Base-by-base conservation (phyloP, 805 yeast species). In the Candida suzukii region DNA sequence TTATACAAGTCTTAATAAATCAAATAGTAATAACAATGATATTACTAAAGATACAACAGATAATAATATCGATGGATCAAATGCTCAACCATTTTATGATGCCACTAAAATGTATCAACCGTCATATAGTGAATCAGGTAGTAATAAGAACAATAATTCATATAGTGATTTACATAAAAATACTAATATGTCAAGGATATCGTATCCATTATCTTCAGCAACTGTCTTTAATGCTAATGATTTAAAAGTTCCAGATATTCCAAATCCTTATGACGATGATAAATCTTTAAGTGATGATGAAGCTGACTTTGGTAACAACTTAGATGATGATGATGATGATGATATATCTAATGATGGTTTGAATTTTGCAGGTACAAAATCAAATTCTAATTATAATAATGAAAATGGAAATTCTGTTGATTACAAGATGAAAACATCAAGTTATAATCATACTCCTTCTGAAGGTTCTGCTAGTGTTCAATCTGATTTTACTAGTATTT, bases 401-500 rank as follows among this genome's bases (percentile, higher is more conserved):
- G 36, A 35, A 19, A 33, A 24, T 5, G 20, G 31, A 13, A 26
- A 19, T 22, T 54, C 50, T 32, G 54, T 49, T 36, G 43, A 45
- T 11, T 49, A 54, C 28, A 26, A n/a, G n/a, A n/a, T n/a, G n/a
- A n/a, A n/a, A n/a, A n/a, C n/a, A n/a, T n/a, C n/a, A 10, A 24
- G 10, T 26, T 26, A 26, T n/a, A 25, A 34, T 31, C 44, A 40
- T 34, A 37, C 41, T 21, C 31, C 22, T 8, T 38, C 54, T 19
- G 44, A 39, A n/a, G 60, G 53, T 27, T 59, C 58, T 17, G 56
- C 58, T 9, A 47, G 51, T 38, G 41, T 48, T 6, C 77, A 69
- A 37, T 83, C 91, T 1, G 82, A 80, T 52, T 81, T 84, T 59
- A 83, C 93, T 1, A 79, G 88, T 40, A 85, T 84, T 2, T 81